Evolutionary conservation across 2,329 filamentous ascomycete genomes (phyloP).

Genomic region (Fusarium udum): DNA sequence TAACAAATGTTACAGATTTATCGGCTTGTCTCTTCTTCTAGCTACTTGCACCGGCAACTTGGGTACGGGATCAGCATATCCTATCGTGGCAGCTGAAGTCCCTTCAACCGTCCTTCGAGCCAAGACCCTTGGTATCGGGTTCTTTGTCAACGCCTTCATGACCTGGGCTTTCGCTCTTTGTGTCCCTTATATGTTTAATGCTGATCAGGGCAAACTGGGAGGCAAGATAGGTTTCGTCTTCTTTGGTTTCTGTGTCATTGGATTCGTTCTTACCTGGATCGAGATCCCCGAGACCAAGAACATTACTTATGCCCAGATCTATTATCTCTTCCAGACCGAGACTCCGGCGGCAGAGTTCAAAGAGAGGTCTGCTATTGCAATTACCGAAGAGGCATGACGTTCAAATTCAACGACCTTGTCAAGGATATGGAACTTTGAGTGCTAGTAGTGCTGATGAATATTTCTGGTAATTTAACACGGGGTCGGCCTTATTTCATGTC

Average conservation of each 20-base stretch:
- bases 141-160: not conserved
- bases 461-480: no score
- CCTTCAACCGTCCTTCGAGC: not conserved
- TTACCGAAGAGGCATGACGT: not conserved
- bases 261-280: not conserved
- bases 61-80: not conserved
- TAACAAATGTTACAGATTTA: not conserved
- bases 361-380: not conserved
- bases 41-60: not conserved
- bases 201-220: not conserved
- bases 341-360: not conserved
- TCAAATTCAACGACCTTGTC: not conserved
- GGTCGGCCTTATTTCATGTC: no score
- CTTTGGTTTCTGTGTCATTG: not conserved
- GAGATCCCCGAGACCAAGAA: not conserved
- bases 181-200: not conserved
- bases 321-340: not conserved
- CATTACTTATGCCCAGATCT: not conserved
- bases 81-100: not conserved
- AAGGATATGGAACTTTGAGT: not conserved
- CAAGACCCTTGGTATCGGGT: not conserved
- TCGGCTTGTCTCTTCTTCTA: not conserved
- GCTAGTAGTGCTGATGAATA: no score
- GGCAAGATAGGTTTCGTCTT: not conserved
- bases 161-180: not conserved